phyloP scores from a whole-genome alignment of 768 basidiomycete genomes.

The Leccinum subtestaceum region DNA sequence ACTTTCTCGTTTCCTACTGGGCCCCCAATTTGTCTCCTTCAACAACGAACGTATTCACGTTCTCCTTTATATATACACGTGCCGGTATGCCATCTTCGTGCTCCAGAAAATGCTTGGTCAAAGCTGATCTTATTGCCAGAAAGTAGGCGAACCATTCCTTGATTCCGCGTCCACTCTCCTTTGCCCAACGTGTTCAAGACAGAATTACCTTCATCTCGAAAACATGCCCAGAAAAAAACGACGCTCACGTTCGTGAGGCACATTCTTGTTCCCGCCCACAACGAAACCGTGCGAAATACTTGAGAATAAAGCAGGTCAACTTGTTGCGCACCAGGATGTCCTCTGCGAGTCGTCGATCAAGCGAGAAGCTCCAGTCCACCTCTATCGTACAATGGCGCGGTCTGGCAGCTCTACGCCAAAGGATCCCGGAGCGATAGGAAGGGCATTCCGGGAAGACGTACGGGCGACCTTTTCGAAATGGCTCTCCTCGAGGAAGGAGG shows the following conservation, averaged over 20 bases:
- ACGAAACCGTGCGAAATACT: constrained; percentile 21
- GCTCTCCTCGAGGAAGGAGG: constrained; percentile 47
- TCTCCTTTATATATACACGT: too few species aligned
- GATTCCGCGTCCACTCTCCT: constrained; percentile 50
- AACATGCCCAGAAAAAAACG: too few species aligned
- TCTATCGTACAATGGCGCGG: too few species aligned
- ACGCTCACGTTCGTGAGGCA: constrained; percentile 21
- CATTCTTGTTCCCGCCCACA: constrained; percentile 12
- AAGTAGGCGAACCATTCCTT: constrained; percentile 49
- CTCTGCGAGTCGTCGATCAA: too few species aligned
- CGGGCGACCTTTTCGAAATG: constrained; percentile 49
- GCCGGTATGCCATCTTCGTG: too few species aligned
- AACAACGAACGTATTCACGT: too few species aligned
- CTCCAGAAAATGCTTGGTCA: too few species aligned
- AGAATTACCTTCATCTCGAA: too few species aligned
- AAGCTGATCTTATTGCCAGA: background rate
- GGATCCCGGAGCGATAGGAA: background rate
- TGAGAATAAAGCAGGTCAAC: constrained; percentile 19
- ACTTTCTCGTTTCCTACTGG: too few species aligned
- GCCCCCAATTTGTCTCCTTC: too few species aligned
- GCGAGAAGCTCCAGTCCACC: too few species aligned
- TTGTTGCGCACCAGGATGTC: too few species aligned
- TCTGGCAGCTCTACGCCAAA: background rate
- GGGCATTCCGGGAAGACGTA: constrained; percentile 23
- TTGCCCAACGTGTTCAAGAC: constrained; percentile 49